Evolutionary conservation across 164 flowering plant species (phyloP).

Genomic region (Berberis vulgaris): DNA sequence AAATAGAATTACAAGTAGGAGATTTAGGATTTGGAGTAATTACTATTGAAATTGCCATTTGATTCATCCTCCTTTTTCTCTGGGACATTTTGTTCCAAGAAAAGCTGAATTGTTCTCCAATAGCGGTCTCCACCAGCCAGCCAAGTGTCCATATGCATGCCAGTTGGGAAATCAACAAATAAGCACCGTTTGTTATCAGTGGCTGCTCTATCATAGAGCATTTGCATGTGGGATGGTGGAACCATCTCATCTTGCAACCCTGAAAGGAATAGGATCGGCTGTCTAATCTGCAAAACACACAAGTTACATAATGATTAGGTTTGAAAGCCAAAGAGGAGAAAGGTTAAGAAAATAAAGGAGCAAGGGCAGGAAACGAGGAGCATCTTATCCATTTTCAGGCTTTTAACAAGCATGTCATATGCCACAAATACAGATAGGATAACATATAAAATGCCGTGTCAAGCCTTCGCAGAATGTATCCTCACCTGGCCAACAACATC

Average conservation of each 20-base stretch:
- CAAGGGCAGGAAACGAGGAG: neutral
- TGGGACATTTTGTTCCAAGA: slow-evolving; percentile 50
- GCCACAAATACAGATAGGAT: too few relatives aligned
- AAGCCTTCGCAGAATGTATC: neutral
- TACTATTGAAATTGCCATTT: slow-evolving; percentile 26
- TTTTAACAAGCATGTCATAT: too few relatives aligned
- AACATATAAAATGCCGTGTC: too few relatives aligned
- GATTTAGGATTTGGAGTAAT: neutral
- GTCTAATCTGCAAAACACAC: slow-evolving; percentile 51
- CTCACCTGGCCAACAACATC: slow-evolving; percentile 80
- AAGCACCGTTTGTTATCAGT: slow-evolving; percentile 44
- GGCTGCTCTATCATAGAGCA: slow-evolving; percentile 87
- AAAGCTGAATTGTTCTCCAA: slow-evolving; percentile 71
- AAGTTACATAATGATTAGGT: neutral
- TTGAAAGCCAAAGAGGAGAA: neutral
- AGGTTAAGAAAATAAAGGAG: neutral
- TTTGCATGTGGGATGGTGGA: slow-evolving; percentile 86
- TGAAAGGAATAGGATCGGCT: slow-evolving; percentile 86
- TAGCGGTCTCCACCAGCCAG: slow-evolving; percentile 84
- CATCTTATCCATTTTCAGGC: neutral
- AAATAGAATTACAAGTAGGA: too few relatives aligned
- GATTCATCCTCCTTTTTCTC: slow-evolving; percentile 30
- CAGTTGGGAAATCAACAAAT: slow-evolving; percentile 84
- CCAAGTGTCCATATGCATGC: slow-evolving; percentile 99
- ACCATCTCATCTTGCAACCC: slow-evolving; percentile 99